Base-by-base conservation (phyloP, 2,329 filamentous ascomycete species). In the Aspergillus thermomutatus region DNA sequence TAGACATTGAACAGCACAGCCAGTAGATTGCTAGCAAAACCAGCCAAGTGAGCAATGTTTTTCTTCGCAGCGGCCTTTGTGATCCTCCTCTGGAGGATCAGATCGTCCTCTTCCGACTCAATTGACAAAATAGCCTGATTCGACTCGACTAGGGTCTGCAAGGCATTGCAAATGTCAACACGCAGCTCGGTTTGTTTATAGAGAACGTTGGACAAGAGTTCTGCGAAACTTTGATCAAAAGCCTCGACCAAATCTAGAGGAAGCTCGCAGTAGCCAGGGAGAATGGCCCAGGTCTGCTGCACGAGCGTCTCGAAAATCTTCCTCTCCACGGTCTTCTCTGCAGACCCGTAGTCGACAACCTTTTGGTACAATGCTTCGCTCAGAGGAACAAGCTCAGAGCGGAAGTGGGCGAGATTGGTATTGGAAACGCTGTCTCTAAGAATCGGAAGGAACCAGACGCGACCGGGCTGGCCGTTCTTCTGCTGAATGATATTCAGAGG, bases 1-100 rank as follows among this genome's bases (percentile, higher is more conserved):
- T 99, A 99, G 47, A 99, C 93, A 71, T 99, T 99, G 82, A 99
- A 97, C n/a, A 99, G 80, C 0, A 97, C 93, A 6, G 94, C 92
- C 45, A 99, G 84, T 76, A 99, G 84, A 67, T 97, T 97, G 59
- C 88, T 88, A 1, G 93, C 83, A 69, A 94, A 92, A 1, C 80
- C 79, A 17, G 90, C 86, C 11, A 99, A 80, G 71, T 96, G 88
- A n/a, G 85, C 79, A 41, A 97, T 77, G 69, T 97, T 97, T 74
- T 87, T 87, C 71, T 86, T 79, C 0, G 94, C 93, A 41, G 86
- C 81, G 3, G 80, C 83, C 70, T 89, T 92, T 3, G 89, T 87
- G 14, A 97, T 84, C 50, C 92, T 83, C 66, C 89, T 88, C 70
- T 93, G 90, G 11, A 91, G 80, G 37, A 94, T 79, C 23, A 96